Base-by-base conservation (phyloP, 495 filamentous ascomycete species). In the Thermochaetoides thermophila region DNA sequence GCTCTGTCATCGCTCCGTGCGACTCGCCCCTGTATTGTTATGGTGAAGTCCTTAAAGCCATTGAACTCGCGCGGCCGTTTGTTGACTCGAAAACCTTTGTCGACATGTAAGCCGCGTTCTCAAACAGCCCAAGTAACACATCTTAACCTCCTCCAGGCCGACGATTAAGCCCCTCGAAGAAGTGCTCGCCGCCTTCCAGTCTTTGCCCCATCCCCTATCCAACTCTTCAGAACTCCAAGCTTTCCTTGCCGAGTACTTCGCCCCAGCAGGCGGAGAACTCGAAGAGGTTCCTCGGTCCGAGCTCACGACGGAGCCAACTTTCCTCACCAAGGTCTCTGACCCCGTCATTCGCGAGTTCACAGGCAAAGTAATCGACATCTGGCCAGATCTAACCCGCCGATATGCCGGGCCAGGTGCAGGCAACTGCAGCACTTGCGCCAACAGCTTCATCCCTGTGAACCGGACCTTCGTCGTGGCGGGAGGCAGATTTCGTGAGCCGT, bases 71-170 rank as follows among this genome's bases (percentile, higher is more conserved):
- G 5, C 49, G 35, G 7, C 63, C 63, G 15, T 68, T 68, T 37
- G 42, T 50, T 10, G 63, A 68, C 47, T 64, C 60, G 29, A 68
- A 68, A 51, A 66, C 60, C 16, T 68, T 64, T 31, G 63, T 68
- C 29, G 63, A 68, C 45, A 52, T 68, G 63, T 66, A 56, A 54
- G 48, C 50, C 8, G 22, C n/a, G 18, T 12, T 13, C 25, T 21
- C 8, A 8, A 19, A 27, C 3, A 27, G 17, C 17, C 31, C 26
- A 17, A 15, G 20, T 32, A 12, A 35, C 30, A 38, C 34, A 19
- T 27, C 28, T 22, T 10, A 14, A 17, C 17, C 22, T n/a, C 9
- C 7, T 20, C 24, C 30, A 68, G 63, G 49, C 63, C 63, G 2
- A 65, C 63, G 8, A 58, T 43, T 32, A 53, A 42, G 23, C 60